Conservation (phyloP, 768 basidiomycete genomes). For the Lentinula sp. region DNA sequence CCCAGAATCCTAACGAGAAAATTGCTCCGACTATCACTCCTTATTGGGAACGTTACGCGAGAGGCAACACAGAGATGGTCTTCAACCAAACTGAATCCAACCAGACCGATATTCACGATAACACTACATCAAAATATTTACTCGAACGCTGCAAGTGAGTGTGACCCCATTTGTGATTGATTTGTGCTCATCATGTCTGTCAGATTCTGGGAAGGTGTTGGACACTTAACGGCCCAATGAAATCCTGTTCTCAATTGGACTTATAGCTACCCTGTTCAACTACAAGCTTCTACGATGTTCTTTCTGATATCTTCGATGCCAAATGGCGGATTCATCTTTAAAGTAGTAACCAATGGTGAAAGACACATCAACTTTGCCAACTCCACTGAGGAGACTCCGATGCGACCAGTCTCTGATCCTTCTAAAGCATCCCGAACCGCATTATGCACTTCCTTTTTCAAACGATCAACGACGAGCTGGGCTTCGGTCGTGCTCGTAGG, state of each 20-base stretch:
- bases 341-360: slow-evolving; percentile 56
- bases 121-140: slow-evolving; percentile 12
- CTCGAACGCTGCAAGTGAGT: slow-evolving; percentile 17
- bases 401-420: background rate
- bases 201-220: slow-evolving; percentile 10
- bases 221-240: slow-evolving; percentile 1
- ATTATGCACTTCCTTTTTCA: background rate
- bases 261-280: too few species aligned
- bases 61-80: slow-evolving; percentile 20
- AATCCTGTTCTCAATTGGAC: too few species aligned
- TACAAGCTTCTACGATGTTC: slow-evolving; percentile 57
- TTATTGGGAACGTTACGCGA: slow-evolving; percentile 8
- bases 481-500: slow-evolving; percentile 26
- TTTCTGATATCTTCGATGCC: slow-evolving; percentile 52
- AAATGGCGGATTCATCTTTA: slow-evolving; percentile 39
- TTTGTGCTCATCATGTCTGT: background rate
- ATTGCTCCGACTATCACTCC: slow-evolving; percentile 15
- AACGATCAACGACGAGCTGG: background rate
- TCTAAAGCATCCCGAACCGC: background rate
- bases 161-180: too few species aligned
- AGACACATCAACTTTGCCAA: slow-evolving; percentile 50
- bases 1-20: slow-evolving; percentile 13
- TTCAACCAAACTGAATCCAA: slow-evolving; percentile 17
- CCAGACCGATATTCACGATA: slow-evolving; percentile 9
- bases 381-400: background rate